Conservation (phyloP, 306 rosid species). For the Quercus berberidifolia region DNA sequence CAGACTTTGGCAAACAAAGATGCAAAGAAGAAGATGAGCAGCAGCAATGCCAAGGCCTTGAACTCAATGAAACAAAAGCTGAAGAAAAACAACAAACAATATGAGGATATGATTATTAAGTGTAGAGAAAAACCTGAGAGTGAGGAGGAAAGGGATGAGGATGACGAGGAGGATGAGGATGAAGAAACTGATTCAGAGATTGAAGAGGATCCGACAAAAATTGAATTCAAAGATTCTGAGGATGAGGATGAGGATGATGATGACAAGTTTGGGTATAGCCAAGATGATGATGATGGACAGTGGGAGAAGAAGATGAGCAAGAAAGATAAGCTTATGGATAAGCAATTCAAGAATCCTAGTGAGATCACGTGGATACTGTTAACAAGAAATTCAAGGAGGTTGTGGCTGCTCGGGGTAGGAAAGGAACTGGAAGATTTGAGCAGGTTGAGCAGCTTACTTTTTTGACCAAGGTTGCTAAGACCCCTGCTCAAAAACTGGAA, state of each 20-base stretch:
- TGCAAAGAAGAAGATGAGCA: conserved; percentile 95
- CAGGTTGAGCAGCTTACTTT: conserved; percentile 96
- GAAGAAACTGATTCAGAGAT: conserved; percentile 53
- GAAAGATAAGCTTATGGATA: conserved; percentile 76
- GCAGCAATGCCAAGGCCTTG: conserved; percentile 95
- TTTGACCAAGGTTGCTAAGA: conserved; percentile 92
- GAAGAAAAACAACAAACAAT: conserved; percentile 90
- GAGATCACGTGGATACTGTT: conserved; percentile 88
- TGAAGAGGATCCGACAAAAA: conserved; percentile 55
- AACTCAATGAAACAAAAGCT: conserved; percentile 96
- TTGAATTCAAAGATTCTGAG: conserved; percentile 41
- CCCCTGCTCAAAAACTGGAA: conserved; percentile 97
- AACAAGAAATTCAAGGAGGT: conserved; percentile 94
- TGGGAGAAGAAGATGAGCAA: conserved; percentile 76
- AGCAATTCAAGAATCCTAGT: conserved; percentile 84
- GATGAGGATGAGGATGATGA: conserved; percentile 28
- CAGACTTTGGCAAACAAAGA: conserved; percentile 95
- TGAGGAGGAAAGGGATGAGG: conserved; percentile 66
- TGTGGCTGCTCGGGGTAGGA: conserved; percentile 93
- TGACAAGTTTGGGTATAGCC: conserved; percentile 26
- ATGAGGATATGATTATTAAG: conserved; percentile 71
- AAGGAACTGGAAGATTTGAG: conserved; percentile 96
- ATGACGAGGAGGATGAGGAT: conserved; percentile 50
- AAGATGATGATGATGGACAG: conserved; percentile 34
- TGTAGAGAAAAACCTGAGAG: conserved; percentile 84